Evolutionary conservation across 1,284 basidiomycete genomes (phyloP).

Genomic region (Pterulicium gracile): DNA sequence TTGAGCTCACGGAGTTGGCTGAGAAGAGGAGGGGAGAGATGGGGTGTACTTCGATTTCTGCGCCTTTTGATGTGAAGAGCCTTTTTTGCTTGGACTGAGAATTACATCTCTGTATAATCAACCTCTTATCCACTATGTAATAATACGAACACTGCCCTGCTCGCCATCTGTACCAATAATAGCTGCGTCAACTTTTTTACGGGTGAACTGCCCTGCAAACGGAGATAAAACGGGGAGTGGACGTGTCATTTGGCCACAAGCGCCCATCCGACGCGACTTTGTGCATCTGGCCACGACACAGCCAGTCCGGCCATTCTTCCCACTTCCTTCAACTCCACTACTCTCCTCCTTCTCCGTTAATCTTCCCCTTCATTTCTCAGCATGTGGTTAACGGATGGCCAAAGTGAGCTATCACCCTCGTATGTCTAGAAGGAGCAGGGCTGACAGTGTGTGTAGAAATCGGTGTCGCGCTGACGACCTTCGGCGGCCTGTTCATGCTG

Average conservation of each 20-base stretch:
- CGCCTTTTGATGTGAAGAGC: not conserved
- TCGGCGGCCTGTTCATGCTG: slow-evolving; percentile 93
- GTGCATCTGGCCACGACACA: too few relatives aligned
- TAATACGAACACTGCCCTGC: too few relatives aligned
- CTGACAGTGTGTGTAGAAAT: slow-evolving; percentile 75
- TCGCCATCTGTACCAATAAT: too few relatives aligned
- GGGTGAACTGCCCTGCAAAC: too few relatives aligned
- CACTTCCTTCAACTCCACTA: not conserved
- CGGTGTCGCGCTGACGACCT: slow-evolving; percentile 95
- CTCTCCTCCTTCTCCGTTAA: not conserved
- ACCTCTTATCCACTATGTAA: too few relatives aligned
- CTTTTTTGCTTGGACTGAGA: not conserved
- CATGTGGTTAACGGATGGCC: slow-evolving; percentile 65
- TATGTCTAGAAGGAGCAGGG: too few relatives aligned
- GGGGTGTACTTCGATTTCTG: not conserved
- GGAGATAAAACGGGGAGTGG: too few relatives aligned
- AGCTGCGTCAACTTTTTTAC: too few relatives aligned
- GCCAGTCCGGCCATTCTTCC: too few relatives aligned
- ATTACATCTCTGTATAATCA: too few relatives aligned
- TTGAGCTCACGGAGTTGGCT: slow-evolving; percentile 24
- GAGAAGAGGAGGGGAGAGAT: not conserved
- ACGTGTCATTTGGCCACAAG: too few relatives aligned
- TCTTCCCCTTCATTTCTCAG: slow-evolving; percentile 8
- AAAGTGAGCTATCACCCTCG: slow-evolving; percentile 44
- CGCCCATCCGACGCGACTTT: too few relatives aligned